Base-by-base conservation (phyloP, 192 early-diverging fungal genomes). In the Podila epicladia region DNA sequence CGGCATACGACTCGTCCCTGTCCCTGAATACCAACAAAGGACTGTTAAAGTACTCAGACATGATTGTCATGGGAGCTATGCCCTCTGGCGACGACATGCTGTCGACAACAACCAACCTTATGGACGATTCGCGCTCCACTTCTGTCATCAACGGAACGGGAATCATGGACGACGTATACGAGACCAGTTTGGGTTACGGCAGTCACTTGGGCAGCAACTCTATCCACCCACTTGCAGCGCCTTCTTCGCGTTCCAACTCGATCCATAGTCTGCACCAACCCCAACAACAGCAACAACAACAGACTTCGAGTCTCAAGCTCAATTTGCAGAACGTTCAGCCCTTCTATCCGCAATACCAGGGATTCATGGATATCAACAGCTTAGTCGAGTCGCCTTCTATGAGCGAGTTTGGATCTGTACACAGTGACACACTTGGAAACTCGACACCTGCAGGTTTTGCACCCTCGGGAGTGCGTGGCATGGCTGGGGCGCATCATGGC, bases 341-440 rank as follows among this genome's bases (percentile, higher is more conserved):
- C n/a, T 65, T 65, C 31, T 78, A 71, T 31, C 69, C 64, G 0
- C 75, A 78, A 37, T 80, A 73, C 41, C 77, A 80, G 7, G 77
- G 77, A 33, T 69, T 72, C 28, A 69, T 80, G 67, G 77, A 80
- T 37, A 73, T 80, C 29, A 17, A 31, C 12, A 31, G 59, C 2
- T 5, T 61, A 67, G 67, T 69, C 15, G 71, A 80, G 17, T 80
- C 77, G 5, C 77, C 77, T 20, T 65, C 67, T 13, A 53, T 69
- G 2, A 62, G 69, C 1, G 75, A 71, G 38, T 72, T 64, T 37
- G 24, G 41, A 7, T 5, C 69, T 4, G 24, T 26, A 24, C 53
- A 55, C 24, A 26, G 53, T 55, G 58, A 67, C n/a, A 35, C 53
- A 13, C 37, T 62, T 22, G 20, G 28, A 29, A 24, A 20, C 31